A percentile compares a stretch with the other conserved stretches of the same genome.
phyloP scores from a whole-genome alignment of 2,329 filamentous ascomycete genomes.

The Aureobasidium subglaciale region DNA sequence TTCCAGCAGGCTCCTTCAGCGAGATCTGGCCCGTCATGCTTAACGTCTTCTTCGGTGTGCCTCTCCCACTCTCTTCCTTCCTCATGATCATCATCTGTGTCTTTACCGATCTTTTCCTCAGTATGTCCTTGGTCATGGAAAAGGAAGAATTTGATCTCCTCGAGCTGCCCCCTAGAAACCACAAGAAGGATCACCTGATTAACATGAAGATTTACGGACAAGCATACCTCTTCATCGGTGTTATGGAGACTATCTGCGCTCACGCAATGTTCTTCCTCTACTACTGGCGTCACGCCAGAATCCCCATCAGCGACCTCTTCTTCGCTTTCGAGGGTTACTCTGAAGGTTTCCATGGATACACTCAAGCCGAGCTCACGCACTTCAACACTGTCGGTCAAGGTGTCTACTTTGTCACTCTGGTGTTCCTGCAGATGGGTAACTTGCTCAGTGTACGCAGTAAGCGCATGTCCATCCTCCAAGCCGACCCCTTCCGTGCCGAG shows the following conservation, averaged over 20 bases:
- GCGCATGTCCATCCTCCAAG: constrained; percentile 45
- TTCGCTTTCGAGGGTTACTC: constrained; percentile 45
- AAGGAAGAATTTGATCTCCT: constrained; percentile 50
- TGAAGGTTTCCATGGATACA: constrained; percentile 45
- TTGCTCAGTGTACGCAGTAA: constrained; percentile 46
- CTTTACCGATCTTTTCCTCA: constrained; percentile 49
- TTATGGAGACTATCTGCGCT: constrained; percentile 44
- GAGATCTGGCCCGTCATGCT: constrained; percentile 52
- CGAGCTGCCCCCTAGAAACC: constrained; percentile 44
- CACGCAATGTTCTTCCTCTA: constrained; percentile 51
- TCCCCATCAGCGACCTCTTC: constrained; percentile 43
- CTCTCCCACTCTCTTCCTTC: constrained; percentile 45
- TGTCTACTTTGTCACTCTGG: constrained; percentile 49
- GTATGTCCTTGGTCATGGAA: constrained; percentile 48
- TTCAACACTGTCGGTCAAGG: constrained; percentile 47
- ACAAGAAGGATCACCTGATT: constrained; percentile 46
- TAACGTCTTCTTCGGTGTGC: constrained; percentile 51
- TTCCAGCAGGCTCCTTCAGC: constrained; percentile 49
- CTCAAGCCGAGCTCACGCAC: constrained; percentile 36
- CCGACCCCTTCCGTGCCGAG: constrained; percentile 39
- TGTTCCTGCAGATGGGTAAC: constrained; percentile 50
- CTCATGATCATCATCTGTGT: constrained; percentile 54
- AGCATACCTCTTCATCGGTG: constrained; percentile 46
- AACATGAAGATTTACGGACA: constrained; percentile 46
- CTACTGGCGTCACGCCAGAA: constrained; percentile 42